Base-by-base conservation (phyloP, 225 moss, liverwort and hornwort species). In the Straminergon stramineum region DNA sequence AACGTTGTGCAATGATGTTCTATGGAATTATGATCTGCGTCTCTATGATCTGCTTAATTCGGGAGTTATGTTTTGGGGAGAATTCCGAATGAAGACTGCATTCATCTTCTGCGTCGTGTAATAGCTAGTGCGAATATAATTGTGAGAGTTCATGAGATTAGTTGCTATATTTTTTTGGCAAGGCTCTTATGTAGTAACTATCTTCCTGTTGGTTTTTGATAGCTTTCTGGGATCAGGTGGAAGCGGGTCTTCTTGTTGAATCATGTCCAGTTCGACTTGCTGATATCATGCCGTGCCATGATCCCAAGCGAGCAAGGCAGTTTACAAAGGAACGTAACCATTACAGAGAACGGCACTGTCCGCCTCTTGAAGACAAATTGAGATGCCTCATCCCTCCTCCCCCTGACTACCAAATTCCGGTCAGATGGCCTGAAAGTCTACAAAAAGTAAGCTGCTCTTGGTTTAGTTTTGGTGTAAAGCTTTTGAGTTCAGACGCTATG, bases 211-310 rank as follows among this genome's bases (percentile, higher is more conserved):
- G 70, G 20, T 74, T 86, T 64, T 73, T 90, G 83, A 24, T 92
- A 92, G 95, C 41, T 87, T 94, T 94, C 89, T 94, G 93, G 94
- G 87, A 94, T 87, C 94, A 93, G 92, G 93, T 94, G 88, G 95
- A 95, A 78, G 56, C 53, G 48, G 94, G 95, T 18, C 94, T 95
- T 76, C 89, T 90, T 48, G 93, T 93, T 35, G 95, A 94, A 81
- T 93, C 94, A 35, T 95, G 95, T 89, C 92, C 91, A 35, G 71
- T 92, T 83, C 93, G 93, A 41, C 86, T 93, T 67, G 90, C 93
- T 57, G 93, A 95, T 74, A 91, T 93, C 76, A 95, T 94, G 92
- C 95, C 95, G 22, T 95, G 95, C 76, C 95, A 95, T 84, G 95
- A 95, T 57, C 92, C 95, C 43, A 94, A 94, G 92, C 91, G 95